These are phyloP conservation scores for Xerocomellus intermedius DNA, from an alignment of 768 basidiomycete species.

Conservation along the genomic window DNA sequence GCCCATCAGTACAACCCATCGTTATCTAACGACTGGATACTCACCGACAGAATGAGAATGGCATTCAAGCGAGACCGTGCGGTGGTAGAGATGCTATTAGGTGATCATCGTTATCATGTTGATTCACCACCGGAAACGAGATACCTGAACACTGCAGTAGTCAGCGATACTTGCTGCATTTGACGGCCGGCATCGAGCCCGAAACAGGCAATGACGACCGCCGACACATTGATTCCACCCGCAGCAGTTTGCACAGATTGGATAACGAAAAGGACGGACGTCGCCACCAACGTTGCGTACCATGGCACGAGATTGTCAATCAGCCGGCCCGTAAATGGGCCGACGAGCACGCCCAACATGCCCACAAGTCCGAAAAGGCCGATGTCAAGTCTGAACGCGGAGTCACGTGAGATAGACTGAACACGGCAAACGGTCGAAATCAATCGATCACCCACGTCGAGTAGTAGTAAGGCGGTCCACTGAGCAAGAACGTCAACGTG, in stretches of 20 bases:
- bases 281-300: constrained; percentile 66
- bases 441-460: constrained; percentile 51
- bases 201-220: constrained; percentile 66
- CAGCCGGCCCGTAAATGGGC: constrained; percentile 64
- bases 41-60: constrained; percentile 65
- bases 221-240: constrained; percentile 66
- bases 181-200: constrained; percentile 74
- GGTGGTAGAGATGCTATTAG: constrained; percentile 33
- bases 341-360: constrained; percentile 64
- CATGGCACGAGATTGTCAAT: constrained; percentile 76
- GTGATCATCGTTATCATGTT: constrained; percentile 7
- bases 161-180: constrained; percentile 65
- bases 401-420: neutral
- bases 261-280: constrained; percentile 46
- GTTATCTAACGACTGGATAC: constrained; percentile 11
- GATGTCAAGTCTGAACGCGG: constrained; percentile 45
- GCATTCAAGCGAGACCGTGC: constrained; percentile 77
- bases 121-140: neutral
- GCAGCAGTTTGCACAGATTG: constrained; percentile 67
- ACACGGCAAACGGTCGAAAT: neutral
- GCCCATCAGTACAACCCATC: neutral
- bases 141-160: constrained; percentile 59
- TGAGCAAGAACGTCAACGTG: constrained; percentile 78
- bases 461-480: constrained; percentile 71
- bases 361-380: constrained; percentile 77